Evolutionary conservation across 495 filamentous ascomycete genomes (phyloP).

Genomic region (Amphirosellinia nigrospora): DNA sequence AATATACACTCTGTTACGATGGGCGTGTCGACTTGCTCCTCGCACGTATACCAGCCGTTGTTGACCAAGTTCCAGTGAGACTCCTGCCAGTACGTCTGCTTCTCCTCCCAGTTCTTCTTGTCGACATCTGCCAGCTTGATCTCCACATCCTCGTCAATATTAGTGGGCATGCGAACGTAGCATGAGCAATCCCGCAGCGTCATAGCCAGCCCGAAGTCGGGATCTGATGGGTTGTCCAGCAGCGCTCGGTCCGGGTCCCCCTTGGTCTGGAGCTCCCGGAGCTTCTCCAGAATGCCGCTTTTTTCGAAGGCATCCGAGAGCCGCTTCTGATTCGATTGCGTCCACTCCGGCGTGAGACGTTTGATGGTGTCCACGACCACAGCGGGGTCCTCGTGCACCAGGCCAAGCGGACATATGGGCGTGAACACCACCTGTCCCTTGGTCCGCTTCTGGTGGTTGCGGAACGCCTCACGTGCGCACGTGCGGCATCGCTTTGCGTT

Average conservation of each 20-base stretch:
- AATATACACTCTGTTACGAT: constrained; percentile 36
- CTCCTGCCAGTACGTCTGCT: constrained; percentile 74
- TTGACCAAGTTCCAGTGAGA: constrained; percentile 67
- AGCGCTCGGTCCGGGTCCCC: constrained; percentile 57
- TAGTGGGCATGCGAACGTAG: constrained; percentile 67
- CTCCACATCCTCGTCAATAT: constrained; percentile 58
- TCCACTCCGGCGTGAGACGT: constrained; percentile 40
- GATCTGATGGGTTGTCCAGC: constrained; percentile 36
- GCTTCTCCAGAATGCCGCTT: constrained; percentile 46
- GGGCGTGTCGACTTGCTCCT: constrained; percentile 43
- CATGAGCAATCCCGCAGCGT: constrained; percentile 88
- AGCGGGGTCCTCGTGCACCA: constrained; percentile 39
- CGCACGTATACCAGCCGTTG: constrained; percentile 75
- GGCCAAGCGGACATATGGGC: constrained; percentile 46
- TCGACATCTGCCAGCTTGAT: constrained; percentile 87
- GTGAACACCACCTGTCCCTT: constrained; percentile 29
- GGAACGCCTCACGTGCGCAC: constrained; percentile 76
- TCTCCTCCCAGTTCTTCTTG: constrained; percentile 75
- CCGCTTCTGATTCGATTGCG: constrained; percentile 30
- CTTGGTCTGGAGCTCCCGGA: constrained; percentile 55
- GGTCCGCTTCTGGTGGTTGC: constrained; percentile 43
- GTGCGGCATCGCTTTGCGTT: constrained; percentile 77
- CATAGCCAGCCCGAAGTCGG: constrained; percentile 67
- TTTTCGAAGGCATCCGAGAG: constrained; percentile 31
- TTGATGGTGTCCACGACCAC: constrained; percentile 45